Evolutionary conservation across 257 asterid species (phyloP), one percentile per base, ranked within the genome.

Genomic region (Cinchona pubescens): DNA sequence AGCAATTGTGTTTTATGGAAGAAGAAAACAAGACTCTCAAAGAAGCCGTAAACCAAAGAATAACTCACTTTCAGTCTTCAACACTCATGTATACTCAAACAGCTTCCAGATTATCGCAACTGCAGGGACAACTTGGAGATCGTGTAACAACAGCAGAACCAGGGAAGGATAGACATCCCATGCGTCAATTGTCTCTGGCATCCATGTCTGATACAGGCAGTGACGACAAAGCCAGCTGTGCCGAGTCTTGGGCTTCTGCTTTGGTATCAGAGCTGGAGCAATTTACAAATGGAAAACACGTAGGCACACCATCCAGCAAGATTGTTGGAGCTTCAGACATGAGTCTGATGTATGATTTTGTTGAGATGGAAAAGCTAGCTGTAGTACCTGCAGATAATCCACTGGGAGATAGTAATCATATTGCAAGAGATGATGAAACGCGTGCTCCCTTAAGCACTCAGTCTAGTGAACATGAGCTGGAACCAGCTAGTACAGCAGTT

Each of bases 281-380:
- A 67, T 86, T 85, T 59, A 89, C 77, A 80, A 83, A 51, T 65
- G 88, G 80, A 80, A 90, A 81, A 69, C 79, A 76, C 65, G 75
- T 75, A 10, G 78, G 74, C 18, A 75, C 81, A 40, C 85, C 87
- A 30, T 80, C 86, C 56, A 76, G 55, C 69, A 56, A 78, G 77
- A 76, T 80, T 16, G 82, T 82, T 79, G 94, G 88, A 75, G 72
- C 88, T 78, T 79, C 90, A 32, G 96, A 89, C 67, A 88, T 87
- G 82, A 85, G 84, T 79, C 87, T 94, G 78, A 89, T 94, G 97
- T 97, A 89, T 77, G 98, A 94, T 82, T 94, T 94, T 77, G 88
- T 85, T 55, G 97, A 94, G 90, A 94, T 94, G 96, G 98, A 94
- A 79, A 94, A 88, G 82, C 61, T 90, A 77, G 96, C 95, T 3